These are phyloP conservation scores for Raffaelea arxii DNA, from an alignment of 2,329 filamentous ascomycete genomes.

Conservation along the genomic window DNA sequence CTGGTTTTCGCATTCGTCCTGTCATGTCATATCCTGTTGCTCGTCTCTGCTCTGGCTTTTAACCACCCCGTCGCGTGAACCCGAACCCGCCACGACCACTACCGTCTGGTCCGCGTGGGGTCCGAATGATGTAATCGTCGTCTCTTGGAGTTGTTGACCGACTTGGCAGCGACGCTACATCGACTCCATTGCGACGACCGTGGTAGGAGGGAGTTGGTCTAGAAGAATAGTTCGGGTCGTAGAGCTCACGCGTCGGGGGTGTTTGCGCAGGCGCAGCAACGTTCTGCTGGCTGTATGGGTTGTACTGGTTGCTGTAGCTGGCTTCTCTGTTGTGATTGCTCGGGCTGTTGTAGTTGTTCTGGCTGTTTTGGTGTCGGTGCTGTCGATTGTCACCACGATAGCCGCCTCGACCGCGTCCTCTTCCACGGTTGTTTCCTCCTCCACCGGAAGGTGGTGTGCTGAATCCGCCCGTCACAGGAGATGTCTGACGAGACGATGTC, in stretches of 20 bases:
- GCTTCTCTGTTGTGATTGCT: too few relatives aligned
- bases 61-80: slow-evolving; percentile 56
- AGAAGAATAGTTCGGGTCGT: slow-evolving; percentile 62
- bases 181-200: slow-evolving; percentile 5
- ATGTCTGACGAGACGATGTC: slow-evolving; percentile 7
- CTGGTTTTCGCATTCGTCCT: too few relatives aligned
- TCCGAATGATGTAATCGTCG: slow-evolving; percentile 59
- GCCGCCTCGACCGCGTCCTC: slow-evolving; percentile 13
- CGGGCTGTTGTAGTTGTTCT: neutral
- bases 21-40: too few relatives aligned
- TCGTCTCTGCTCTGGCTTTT: neutral
- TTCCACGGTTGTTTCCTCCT: slow-evolving; percentile 4
- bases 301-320: neutral
- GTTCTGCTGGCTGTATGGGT: neutral
- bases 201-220: too few relatives aligned
- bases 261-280: neutral
- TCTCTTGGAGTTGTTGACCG: slow-evolving; percentile 41
- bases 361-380: neutral
- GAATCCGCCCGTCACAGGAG: too few relatives aligned
- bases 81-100: slow-evolving; percentile 71
- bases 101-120: slow-evolving; percentile 68
- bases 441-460: slow-evolving; percentile 11
- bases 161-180: slow-evolving; percentile 20
- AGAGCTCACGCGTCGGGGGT: slow-evolving; percentile 50
- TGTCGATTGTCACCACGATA: neutral